These are phyloP conservation scores for Pseudocercospora pini-densiflorae DNA, from an alignment of 2,329 filamentous ascomycete genomes.

Conservation along the genomic window DNA sequence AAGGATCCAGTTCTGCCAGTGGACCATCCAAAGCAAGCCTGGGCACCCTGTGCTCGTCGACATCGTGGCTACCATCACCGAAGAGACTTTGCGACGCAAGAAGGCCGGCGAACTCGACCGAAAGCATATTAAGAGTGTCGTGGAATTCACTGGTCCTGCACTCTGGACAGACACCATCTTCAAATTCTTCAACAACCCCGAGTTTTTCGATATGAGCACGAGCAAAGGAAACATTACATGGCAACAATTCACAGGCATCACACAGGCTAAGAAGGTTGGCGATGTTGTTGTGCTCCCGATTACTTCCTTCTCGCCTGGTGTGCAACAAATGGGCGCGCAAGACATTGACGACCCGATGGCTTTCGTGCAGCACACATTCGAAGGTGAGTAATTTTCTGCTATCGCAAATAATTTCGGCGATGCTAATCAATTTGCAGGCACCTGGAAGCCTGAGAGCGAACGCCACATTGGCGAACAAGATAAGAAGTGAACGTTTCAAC, in stretches of 20 bases:
- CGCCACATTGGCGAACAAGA: constrained; percentile 65
- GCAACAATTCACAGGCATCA: constrained; percentile 88
- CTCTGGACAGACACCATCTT: constrained; percentile 95
- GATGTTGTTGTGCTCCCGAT: constrained; percentile 95
- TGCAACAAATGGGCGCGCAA: constrained; percentile 88
- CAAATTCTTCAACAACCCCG: constrained; percentile 87
- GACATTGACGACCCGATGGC: constrained; percentile 93
- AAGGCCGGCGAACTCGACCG: constrained; percentile 65
- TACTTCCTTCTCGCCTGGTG: constrained; percentile 94
- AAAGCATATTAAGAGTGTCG: constrained; percentile 71
- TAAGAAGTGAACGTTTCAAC: constrained; percentile 4
- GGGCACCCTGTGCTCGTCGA: constrained; percentile 91
- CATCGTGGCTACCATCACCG: constrained; percentile 82
- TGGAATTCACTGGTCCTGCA: constrained; percentile 93
- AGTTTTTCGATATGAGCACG: constrained; percentile 80
- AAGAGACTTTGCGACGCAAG: constrained; percentile 78
- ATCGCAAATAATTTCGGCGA: neutral
- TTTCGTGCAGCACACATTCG: constrained; percentile 96
- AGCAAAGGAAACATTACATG: constrained; percentile 78
- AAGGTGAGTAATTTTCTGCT: constrained; percentile 64
- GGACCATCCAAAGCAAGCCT: constrained; percentile 96
- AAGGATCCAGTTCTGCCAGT: constrained; percentile 97
- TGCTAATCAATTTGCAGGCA: constrained; percentile 55
- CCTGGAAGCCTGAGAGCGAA: constrained; percentile 75
- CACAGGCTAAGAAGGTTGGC: constrained; percentile 80